Evolutionary conservation across 495 filamentous ascomycete species (phyloP).

Genomic region (Penicillium samsonianum): DNA sequence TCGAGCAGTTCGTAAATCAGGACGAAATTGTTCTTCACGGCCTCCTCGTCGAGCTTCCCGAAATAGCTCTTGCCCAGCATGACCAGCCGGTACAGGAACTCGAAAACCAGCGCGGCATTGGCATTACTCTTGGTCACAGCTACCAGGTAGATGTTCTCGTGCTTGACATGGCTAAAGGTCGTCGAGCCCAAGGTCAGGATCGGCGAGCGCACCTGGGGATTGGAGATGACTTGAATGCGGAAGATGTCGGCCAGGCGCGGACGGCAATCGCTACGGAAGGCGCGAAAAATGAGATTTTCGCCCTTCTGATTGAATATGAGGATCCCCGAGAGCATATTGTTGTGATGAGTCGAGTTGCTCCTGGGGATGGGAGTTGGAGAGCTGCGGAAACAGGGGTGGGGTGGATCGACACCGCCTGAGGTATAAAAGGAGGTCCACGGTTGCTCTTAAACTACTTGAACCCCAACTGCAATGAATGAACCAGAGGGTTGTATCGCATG

Average conservation of each 20-base stretch:
- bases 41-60: slow-evolving; percentile 98
- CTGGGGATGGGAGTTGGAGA: slow-evolving; percentile 16
- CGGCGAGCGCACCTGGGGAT: slow-evolving; percentile 94
- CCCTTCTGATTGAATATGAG: slow-evolving; percentile 99
- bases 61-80: slow-evolving; percentile 93
- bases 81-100: slow-evolving; percentile 93
- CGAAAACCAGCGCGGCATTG: slow-evolving; percentile 97
- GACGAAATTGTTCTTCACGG: slow-evolving; percentile 99
- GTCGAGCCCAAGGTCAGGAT: slow-evolving; percentile 97
- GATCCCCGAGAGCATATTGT: slow-evolving; percentile 90
- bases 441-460: neutral
- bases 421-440: slow-evolving; percentile 13
- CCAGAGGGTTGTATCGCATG: slow-evolving; percentile 9
- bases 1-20: slow-evolving; percentile 97
- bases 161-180: slow-evolving; percentile 98
- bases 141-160: slow-evolving; percentile 98
- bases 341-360: slow-evolving; percentile 10
- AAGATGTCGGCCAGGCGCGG: slow-evolving; percentile 98
- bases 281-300: slow-evolving; percentile 98
- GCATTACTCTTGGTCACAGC: slow-evolving; percentile 99
- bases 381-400: slow-evolving; percentile 28
- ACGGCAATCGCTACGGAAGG: slow-evolving; percentile 96
- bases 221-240: slow-evolving; percentile 99
- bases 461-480: slow-evolving; percentile 9
- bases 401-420: slow-evolving; percentile 35